phyloP scores from a whole-genome alignment of 1,284 basidiomycete genomes.

The Tilletia horrida region DNA sequence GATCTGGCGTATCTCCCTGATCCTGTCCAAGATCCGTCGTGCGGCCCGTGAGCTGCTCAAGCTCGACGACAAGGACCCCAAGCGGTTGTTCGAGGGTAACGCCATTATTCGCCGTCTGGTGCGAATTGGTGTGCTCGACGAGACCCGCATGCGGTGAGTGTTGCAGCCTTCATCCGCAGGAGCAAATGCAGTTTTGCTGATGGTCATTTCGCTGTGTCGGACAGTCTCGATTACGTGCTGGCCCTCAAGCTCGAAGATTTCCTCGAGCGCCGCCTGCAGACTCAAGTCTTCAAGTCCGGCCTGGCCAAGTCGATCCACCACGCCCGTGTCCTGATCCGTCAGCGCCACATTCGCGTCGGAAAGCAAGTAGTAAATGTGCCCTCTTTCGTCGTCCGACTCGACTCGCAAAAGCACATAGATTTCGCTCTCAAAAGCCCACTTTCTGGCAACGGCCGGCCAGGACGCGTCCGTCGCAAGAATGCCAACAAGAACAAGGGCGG shows the following conservation, averaged over 20 bases:
- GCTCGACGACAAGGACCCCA: conserved; percentile 99
- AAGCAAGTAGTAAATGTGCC: conserved; percentile 99
- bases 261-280: conserved; percentile 98
- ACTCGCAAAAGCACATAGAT: conserved; percentile 79
- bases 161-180: background rate
- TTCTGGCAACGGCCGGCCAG: conserved; percentile 92
- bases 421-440: conserved; percentile 96
- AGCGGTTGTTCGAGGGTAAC: conserved; percentile 99
- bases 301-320: conserved; percentile 98
- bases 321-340: conserved; percentile 94
- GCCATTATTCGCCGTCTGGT: conserved; percentile 98
- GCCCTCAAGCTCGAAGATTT: conserved; percentile 99
- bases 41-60: conserved; percentile 99
- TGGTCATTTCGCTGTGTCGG: background rate
- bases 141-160: conserved; percentile 74
- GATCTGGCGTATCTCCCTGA: conserved; percentile 98
- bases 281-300: conserved; percentile 98
- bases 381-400: conserved; percentile 84
- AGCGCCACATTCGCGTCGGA: conserved; percentile 95
- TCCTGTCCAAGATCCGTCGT: conserved; percentile 98
- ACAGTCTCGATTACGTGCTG: conserved; percentile 78
- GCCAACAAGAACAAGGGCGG: conserved; percentile 88
- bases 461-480: conserved; percentile 99
- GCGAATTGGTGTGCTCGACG: conserved; percentile 98
- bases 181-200: background rate